phyloP scores from a whole-genome alignment of 1,284 basidiomycete species.

The Ustilago vetiveriae region DNA sequence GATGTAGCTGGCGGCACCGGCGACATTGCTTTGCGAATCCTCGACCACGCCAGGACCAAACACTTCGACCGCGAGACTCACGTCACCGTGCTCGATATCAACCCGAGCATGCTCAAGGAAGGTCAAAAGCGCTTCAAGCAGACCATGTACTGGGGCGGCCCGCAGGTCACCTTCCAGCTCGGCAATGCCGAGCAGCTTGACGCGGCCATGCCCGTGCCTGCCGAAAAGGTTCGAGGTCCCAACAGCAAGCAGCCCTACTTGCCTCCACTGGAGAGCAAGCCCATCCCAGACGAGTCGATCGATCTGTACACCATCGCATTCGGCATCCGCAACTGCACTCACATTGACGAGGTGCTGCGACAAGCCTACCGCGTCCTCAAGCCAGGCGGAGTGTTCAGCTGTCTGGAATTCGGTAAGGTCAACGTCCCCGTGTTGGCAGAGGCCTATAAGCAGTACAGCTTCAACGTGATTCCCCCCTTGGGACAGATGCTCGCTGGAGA shows the following conservation, averaged over 20 bases:
- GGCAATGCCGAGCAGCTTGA: conserved; percentile 87
- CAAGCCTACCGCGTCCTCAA: conserved; percentile 95
- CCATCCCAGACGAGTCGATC: conserved; percentile 73
- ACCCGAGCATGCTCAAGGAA: conserved; percentile 92
- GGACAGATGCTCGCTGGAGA: conserved; percentile 96
- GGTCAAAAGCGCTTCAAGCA: conserved; percentile 78
- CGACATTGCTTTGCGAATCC: conserved; percentile 92
- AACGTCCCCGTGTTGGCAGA: conserved; percentile 84
- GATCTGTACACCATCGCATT: conserved; percentile 99
- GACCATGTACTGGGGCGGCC: conserved; percentile 73
- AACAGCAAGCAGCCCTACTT: conserved; percentile 56
- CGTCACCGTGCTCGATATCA: conserved; percentile 94
- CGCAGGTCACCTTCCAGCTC: conserved; percentile 90
- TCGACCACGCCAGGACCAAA: conserved; percentile 88
- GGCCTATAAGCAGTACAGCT: conserved; percentile 95
- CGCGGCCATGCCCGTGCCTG: conserved; percentile 47
- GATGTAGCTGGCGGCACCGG: conserved; percentile 97
- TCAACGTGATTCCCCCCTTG: conserved; percentile 91
- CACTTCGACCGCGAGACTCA: conserved; percentile 75
- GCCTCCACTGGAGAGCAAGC: conserved; percentile 59
- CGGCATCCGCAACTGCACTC: conserved; percentile 97
- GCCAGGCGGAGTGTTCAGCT: conserved; percentile 94
- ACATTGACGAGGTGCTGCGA: conserved; percentile 83
- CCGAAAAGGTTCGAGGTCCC: conserved; percentile 29
- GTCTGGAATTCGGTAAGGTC: conserved; percentile 95